A percentile compares a stretch with the other conserved stretches of the same genome.
phyloP scores from a whole-genome alignment of 805 yeast genomes.

The Blastobotrys muscicola region DNA sequence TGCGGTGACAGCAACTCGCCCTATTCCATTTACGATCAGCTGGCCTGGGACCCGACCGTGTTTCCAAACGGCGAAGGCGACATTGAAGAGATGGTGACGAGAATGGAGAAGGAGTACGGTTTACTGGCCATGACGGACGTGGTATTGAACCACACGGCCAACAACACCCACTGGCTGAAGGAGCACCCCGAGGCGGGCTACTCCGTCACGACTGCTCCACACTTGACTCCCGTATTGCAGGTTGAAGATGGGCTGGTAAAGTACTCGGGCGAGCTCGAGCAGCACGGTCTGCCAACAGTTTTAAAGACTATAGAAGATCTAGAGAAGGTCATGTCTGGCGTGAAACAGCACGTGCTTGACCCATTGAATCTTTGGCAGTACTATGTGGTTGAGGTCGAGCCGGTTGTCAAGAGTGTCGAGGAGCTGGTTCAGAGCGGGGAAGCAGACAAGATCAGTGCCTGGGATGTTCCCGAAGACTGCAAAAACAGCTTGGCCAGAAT shows the following conservation, averaged over 20 bases:
- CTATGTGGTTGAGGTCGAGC: constrained; percentile 57
- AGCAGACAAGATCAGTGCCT: neutral
- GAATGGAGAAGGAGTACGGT: constrained; percentile 44
- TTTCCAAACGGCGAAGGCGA: constrained; percentile 48
- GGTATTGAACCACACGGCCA: constrained; percentile 91
- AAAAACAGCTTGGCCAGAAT: constrained; percentile 32
- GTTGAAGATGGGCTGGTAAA: constrained; percentile 61
- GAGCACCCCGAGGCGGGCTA: constrained; percentile 90
- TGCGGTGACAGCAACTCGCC: constrained; percentile 92
- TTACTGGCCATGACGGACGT: constrained; percentile 81
- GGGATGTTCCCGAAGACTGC: constrained; percentile 19
- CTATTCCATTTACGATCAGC: constrained; percentile 82
- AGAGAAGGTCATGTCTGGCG: constrained; percentile 51
- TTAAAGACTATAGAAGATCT: constrained; percentile 47
- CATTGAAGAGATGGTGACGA: constrained; percentile 41
- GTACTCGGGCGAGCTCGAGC: constrained; percentile 49
- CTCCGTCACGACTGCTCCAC: constrained; percentile 80
- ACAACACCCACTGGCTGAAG: constrained; percentile 76
- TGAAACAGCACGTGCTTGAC: constrained; percentile 58
- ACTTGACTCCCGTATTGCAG: constrained; percentile 73
- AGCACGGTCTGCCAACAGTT: constrained; percentile 52
- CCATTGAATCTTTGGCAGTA: constrained; percentile 76
- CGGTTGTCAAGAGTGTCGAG: constrained; percentile 28
- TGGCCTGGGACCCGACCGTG: constrained; percentile 56
- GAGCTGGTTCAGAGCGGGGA: constrained; percentile 9